These are phyloP conservation scores for Ajuga reptans DNA, from an alignment of 305 asterid genomes.

Conservation along the genomic window DNA sequence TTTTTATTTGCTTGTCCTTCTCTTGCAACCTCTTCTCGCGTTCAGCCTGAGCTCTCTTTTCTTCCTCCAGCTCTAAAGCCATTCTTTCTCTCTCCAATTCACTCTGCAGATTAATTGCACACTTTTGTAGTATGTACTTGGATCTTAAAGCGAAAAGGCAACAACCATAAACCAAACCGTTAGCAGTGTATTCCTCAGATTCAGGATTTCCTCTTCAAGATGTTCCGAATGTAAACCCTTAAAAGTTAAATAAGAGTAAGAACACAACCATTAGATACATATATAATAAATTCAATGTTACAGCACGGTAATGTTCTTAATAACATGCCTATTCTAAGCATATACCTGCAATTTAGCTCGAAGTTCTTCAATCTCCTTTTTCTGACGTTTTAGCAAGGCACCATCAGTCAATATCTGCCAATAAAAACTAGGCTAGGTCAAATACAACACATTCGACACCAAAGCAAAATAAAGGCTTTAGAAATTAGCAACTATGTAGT, in stretches of 20 bases:
- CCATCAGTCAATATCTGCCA: conserved; percentile 88
- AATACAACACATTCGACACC: neutral
- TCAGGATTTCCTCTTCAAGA: conserved; percentile 73
- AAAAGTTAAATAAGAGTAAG: conserved; percentile 25
- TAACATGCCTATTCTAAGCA: conserved; percentile 13
- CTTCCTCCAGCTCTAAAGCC: conserved; percentile 89
- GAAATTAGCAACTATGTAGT: neutral
- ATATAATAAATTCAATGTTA: conserved; percentile 15
- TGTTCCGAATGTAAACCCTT: conserved; percentile 85
- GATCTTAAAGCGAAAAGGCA: conserved; percentile 20
- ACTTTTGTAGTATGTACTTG: conserved; percentile 11
- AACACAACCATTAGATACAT: conserved; percentile 23
- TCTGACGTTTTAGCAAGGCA: conserved; percentile 93
- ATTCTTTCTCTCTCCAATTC: conserved; percentile 94
- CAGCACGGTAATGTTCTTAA: conserved; percentile 4
- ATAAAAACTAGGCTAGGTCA: conserved; percentile 21
- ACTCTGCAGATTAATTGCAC: conserved; percentile 39
- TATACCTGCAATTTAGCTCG: conserved; percentile 78
- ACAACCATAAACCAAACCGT: conserved; percentile 44
- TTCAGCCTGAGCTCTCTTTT: conserved; percentile 93
- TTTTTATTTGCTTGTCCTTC: conserved; percentile 83
- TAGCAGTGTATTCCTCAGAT: conserved; percentile 80
- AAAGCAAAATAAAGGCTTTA: neutral
- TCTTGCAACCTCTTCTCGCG: conserved; percentile 73
- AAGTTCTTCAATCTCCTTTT: conserved; percentile 91